Conservation (phyloP, 768 basidiomycete species). For the Dacryopinax spathularia region DNA sequence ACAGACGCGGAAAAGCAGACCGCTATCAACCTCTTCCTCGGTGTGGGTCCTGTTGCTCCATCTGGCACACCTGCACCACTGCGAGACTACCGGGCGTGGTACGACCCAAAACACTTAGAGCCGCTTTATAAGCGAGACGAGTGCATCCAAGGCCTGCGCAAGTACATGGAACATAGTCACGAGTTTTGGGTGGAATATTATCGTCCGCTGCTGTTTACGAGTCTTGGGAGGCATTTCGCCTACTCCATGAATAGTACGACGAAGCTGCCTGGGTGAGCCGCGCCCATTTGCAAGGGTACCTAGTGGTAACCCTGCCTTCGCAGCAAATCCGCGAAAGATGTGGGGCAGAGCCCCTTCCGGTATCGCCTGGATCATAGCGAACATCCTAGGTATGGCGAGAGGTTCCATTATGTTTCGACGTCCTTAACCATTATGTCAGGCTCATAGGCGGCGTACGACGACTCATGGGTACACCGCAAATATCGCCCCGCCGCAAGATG, state of each 20-base stretch:
- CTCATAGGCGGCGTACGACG: slow-evolving; percentile 65
- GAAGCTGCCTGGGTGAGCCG: slow-evolving; percentile 55
- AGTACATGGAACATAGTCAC: slow-evolving; percentile 35
- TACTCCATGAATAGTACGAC: slow-evolving; percentile 85
- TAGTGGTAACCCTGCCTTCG: not conserved
- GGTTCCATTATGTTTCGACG: not conserved
- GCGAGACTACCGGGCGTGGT: slow-evolving; percentile 78
- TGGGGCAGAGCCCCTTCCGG: slow-evolving; percentile 63
- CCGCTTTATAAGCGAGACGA: slow-evolving; percentile 53
- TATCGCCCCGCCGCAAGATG: slow-evolving; percentile 29
- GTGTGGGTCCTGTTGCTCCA: slow-evolving; percentile 29
- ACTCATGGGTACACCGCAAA: slow-evolving; percentile 52
- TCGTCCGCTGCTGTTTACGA: slow-evolving; percentile 67
- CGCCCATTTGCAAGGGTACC: not conserved
- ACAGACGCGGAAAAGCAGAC: slow-evolving; percentile 92
- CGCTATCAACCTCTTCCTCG: slow-evolving; percentile 94
- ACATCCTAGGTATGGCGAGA: slow-evolving; percentile 26
- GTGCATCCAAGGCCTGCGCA: slow-evolving; percentile 45
- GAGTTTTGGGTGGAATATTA: slow-evolving; percentile 90
- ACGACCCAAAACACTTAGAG: slow-evolving; percentile 50
- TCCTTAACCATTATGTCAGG: slow-evolving; percentile 25
- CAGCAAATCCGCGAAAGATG: slow-evolving; percentile 56
- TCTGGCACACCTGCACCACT: slow-evolving; percentile 36
- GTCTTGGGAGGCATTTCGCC: slow-evolving; percentile 75
- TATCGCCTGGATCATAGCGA: slow-evolving; percentile 34